These are phyloP conservation scores for Celoporthe dispersa DNA, from an alignment of 2,329 filamentous ascomycete species.

Conservation along the genomic window DNA sequence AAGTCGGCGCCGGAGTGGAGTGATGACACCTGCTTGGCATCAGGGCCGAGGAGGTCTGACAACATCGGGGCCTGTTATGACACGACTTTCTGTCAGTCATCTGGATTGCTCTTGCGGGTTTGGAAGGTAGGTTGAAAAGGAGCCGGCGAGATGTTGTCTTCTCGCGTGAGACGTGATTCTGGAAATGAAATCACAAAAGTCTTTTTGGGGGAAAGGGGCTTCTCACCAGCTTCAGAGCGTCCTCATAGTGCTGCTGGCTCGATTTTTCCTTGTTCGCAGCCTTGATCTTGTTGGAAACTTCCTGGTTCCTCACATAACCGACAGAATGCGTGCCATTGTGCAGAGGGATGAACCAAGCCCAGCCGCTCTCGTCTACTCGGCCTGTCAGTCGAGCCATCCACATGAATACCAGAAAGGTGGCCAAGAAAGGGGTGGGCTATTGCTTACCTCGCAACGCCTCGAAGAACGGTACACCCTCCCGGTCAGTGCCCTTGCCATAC, in stretches of 20 bases:
- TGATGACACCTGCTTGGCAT: slow-evolving; percentile 43
- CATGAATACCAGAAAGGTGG: not conserved
- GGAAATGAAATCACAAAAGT: no score
- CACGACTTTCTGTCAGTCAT: no score
- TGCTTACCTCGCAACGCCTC: slow-evolving; percentile 41
- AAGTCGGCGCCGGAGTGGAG: slow-evolving; percentile 43
- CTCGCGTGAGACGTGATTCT: no score
- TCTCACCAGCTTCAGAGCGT: slow-evolving; percentile 29
- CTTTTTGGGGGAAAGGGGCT: not conserved
- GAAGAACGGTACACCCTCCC: slow-evolving; percentile 46
- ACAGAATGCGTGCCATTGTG: slow-evolving; percentile 51
- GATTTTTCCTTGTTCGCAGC: slow-evolving; percentile 10
- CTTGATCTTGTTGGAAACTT: slow-evolving; percentile 43
- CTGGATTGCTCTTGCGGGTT: no score
- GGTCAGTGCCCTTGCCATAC: slow-evolving; percentile 32
- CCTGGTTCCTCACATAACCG: slow-evolving; percentile 48
- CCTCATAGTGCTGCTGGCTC: slow-evolving; percentile 27
- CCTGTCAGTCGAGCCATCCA: not conserved
- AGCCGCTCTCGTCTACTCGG: slow-evolving; percentile 48
- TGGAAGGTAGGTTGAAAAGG: no score
- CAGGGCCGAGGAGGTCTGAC: slow-evolving; percentile 24
- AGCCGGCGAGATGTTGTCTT: no score
- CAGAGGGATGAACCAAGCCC: slow-evolving; percentile 55
- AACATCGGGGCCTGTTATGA: not conserved
- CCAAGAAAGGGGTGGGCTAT: not conserved